Conservation (phyloP, 2,329 filamentous ascomycete genomes). For the Beauveria pseudobassiana region DNA sequence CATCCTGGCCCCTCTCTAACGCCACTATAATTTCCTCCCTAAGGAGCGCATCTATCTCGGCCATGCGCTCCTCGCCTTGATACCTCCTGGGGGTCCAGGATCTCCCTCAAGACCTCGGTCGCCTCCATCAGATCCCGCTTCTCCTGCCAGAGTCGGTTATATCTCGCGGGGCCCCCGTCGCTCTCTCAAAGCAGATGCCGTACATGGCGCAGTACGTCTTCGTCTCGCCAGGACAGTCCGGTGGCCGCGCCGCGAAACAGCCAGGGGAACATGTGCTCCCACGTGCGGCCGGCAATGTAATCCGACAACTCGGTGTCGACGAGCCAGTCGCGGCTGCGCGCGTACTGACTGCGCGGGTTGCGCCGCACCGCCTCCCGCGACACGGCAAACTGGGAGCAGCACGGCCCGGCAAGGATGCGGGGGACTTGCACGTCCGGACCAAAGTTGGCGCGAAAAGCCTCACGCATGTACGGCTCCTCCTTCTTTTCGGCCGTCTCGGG, state of each 20-base stretch:
- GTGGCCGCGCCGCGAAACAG: conserved; percentile 27
- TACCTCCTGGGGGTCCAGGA: conserved; percentile 1
- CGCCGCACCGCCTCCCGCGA: conserved; percentile 22
- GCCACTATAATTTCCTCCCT: background rate
- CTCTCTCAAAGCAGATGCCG: conserved; percentile 23
- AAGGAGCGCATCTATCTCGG: background rate
- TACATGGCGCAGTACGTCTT: conserved; percentile 26
- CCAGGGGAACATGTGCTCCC: conserved; percentile 28
- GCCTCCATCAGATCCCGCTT: conserved; percentile 5
- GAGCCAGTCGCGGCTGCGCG: conserved; percentile 23
- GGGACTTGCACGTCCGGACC: conserved; percentile 18
- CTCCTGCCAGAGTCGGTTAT: conserved; percentile 8
- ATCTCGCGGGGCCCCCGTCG: conserved; percentile 1
- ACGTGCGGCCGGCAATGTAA: conserved; percentile 25
- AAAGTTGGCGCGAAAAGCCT: conserved; percentile 24
- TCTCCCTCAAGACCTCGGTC: conserved; percentile 3
- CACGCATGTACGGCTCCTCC: conserved; percentile 23
- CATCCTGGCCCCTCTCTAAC: background rate
- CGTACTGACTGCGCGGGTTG: conserved; percentile 23
- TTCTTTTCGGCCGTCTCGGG: conserved; percentile 17
- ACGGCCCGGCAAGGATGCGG: conserved; percentile 24
- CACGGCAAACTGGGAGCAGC: conserved; percentile 29
- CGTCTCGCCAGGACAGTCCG: conserved; percentile 37
- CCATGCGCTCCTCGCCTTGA: conserved; percentile 4
- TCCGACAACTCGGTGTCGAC: conserved; percentile 21